phyloP scores from a whole-genome alignment of 2,329 filamentous ascomycete species.

The Penicillium sp. region DNA sequence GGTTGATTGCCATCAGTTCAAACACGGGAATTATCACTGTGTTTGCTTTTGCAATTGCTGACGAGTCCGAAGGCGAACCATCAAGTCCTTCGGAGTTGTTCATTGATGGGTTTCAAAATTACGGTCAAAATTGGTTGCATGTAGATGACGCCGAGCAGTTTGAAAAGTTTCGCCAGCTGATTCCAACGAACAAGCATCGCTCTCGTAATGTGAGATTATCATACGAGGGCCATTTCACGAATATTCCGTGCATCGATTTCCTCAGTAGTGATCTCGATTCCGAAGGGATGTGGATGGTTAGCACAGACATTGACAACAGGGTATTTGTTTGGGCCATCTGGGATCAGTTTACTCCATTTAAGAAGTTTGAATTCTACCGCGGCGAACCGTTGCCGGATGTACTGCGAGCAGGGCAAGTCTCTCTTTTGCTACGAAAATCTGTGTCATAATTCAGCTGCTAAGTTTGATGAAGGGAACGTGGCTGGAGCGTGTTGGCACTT shows the following conservation, averaged over 20 bases:
- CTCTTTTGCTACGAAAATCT: not conserved
- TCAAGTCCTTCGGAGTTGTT: constrained; percentile 15
- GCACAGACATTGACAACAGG: constrained; percentile 53
- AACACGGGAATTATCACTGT: constrained; percentile 63
- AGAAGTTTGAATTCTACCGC: constrained; percentile 28
- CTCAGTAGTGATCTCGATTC: constrained; percentile 56
- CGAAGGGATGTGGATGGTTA: constrained; percentile 54
- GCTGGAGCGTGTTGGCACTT: constrained; percentile 46
- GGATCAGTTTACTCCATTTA: constrained; percentile 30
- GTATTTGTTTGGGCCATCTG: constrained; percentile 50
- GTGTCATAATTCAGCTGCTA: constrained; percentile 11
- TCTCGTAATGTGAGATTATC: constrained; percentile 41
- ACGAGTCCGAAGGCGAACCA: constrained; percentile 20
- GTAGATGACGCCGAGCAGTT: constrained; percentile 25
- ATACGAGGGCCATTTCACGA: constrained; percentile 42
- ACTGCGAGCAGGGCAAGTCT: constrained; percentile 22
- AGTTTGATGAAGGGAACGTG: constrained; percentile 24
- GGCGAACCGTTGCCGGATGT: constrained; percentile 23
- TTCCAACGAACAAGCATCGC: constrained; percentile 29
- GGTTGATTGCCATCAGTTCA: constrained; percentile 78
- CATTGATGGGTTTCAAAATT: constrained; percentile 17
- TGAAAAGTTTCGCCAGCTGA: constrained; percentile 23
- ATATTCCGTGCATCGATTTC: constrained; percentile 58
- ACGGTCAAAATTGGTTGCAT: constrained; percentile 32
- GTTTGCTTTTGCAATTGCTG: constrained; percentile 55